Conservation (phyloP, 78 protist species). For the Emiliania huxleyi region DNA sequence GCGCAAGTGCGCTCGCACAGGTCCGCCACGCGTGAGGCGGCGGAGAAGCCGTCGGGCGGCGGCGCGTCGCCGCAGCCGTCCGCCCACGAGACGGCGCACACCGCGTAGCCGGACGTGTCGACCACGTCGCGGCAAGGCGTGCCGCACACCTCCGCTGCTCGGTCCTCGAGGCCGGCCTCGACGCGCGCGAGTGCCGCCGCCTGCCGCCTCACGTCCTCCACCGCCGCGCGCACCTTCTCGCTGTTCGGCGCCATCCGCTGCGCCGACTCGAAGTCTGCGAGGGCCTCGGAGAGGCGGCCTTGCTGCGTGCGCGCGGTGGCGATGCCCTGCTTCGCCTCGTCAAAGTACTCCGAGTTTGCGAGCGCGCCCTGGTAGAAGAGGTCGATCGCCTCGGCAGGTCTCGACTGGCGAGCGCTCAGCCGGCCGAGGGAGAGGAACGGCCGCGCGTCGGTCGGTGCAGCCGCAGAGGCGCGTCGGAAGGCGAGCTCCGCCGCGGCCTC, state of each 20-base stretch:
- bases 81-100: background rate
- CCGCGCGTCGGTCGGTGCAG: background rate
- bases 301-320: background rate
- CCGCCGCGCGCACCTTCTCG: background rate
- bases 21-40: background rate
- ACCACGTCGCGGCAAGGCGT: background rate
- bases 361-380: background rate
- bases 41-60: background rate
- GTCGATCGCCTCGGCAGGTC: background rate
- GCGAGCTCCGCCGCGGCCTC: background rate
- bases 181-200: background rate
- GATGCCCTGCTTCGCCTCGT: background rate
- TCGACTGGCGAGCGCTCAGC: background rate
- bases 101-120: background rate
- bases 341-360: background rate
- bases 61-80: constrained; percentile 16
- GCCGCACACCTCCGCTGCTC: background rate
- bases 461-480: background rate
- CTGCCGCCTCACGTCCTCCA: background rate
- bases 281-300: background rate
- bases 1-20: background rate
- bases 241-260: background rate
- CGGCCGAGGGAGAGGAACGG: background rate
- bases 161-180: background rate
- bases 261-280: background rate